These are phyloP conservation scores for Phytophthora cryptogea DNA, from an alignment of 352 stramenopile species.

Conservation along the genomic window DNA sequence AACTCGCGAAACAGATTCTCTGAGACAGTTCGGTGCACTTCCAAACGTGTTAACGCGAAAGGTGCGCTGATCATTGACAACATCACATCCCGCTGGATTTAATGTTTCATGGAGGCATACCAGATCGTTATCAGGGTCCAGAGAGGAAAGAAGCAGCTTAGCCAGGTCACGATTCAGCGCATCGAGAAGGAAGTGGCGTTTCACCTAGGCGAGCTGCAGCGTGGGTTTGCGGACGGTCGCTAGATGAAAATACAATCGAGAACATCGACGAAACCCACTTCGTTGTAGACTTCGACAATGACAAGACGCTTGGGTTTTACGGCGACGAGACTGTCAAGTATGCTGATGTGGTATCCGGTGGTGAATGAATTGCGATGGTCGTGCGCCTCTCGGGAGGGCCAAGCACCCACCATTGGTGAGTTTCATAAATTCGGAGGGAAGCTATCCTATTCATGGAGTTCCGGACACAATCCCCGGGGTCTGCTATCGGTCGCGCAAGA, in stretches of 20 bases:
- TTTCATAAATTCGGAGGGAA: slow-evolving; percentile 8
- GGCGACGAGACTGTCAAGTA: slow-evolving; percentile 29
- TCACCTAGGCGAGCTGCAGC: slow-evolving; percentile 13
- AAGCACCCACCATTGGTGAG: background rate
- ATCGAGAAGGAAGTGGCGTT: slow-evolving; percentile 14
- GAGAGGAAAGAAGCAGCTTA: slow-evolving; percentile 11
- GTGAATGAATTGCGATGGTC: slow-evolving; percentile 37
- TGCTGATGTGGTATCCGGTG: slow-evolving; percentile 29
- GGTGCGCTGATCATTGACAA: background rate
- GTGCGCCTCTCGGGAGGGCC: slow-evolving; percentile 20
- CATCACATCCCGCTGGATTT: background rate
- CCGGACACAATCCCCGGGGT: background rate
- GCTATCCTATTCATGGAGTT: slow-evolving; percentile 6
- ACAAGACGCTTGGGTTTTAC: slow-evolving; percentile 23
- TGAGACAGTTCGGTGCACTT: background rate
- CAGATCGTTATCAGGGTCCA: slow-evolving; percentile 8
- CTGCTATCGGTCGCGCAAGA: slow-evolving; percentile 6
- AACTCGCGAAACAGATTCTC: slow-evolving; percentile 1
- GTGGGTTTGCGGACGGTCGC: slow-evolving; percentile 15
- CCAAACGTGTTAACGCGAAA: background rate
- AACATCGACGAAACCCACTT: slow-evolving; percentile 42
- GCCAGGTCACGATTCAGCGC: background rate
- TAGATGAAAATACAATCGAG: slow-evolving; percentile 25
- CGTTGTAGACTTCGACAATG: slow-evolving; percentile 25
- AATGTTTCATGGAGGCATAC: slow-evolving; percentile 19